phyloP scores from a whole-genome alignment of 2,329 filamentous ascomycete genomes.

The Exophiala lecanii-corni region DNA sequence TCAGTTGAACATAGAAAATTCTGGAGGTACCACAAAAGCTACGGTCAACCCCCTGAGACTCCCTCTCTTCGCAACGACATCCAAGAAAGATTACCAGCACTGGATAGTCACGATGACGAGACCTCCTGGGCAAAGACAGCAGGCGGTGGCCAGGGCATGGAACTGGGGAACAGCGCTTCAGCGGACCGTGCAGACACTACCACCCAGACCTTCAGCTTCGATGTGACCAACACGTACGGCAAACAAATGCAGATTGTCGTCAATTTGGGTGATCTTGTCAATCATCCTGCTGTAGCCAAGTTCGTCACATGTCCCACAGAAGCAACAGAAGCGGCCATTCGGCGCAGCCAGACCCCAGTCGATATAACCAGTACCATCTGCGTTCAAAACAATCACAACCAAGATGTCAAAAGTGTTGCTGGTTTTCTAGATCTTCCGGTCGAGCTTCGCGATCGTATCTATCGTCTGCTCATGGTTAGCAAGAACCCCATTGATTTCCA shows the following conservation, averaged over 20 bases:
- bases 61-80: slow-evolving; percentile 17
- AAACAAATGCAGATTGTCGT: slow-evolving; percentile 2
- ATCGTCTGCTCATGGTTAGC: slow-evolving; percentile 39
- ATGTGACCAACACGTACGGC: background rate
- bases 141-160: background rate
- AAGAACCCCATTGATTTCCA: slow-evolving; percentile 34
- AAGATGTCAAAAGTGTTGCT: background rate
- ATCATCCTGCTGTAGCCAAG: background rate
- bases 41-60: slow-evolving; percentile 7
- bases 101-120: background rate
- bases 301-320: background rate
- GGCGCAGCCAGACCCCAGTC: too few relatives aligned
- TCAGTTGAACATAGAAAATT: background rate
- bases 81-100: background rate
- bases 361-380: too few relatives aligned
- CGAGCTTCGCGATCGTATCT: slow-evolving; percentile 47
- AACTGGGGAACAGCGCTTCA: background rate
- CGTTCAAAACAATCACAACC: background rate
- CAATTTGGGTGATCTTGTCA: slow-evolving; percentile 4
- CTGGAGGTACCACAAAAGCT: background rate
- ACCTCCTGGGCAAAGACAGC: background rate
- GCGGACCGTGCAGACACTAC: background rate
- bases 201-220: background rate
- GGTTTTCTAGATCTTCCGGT: slow-evolving; percentile 36
- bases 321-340: too few relatives aligned